A percentile compares a stretch with the other conserved stretches of the same genome.
Conservation (phyloP, 352 stramenopile species). For the Peronosclerospora sorghi region DNA sequence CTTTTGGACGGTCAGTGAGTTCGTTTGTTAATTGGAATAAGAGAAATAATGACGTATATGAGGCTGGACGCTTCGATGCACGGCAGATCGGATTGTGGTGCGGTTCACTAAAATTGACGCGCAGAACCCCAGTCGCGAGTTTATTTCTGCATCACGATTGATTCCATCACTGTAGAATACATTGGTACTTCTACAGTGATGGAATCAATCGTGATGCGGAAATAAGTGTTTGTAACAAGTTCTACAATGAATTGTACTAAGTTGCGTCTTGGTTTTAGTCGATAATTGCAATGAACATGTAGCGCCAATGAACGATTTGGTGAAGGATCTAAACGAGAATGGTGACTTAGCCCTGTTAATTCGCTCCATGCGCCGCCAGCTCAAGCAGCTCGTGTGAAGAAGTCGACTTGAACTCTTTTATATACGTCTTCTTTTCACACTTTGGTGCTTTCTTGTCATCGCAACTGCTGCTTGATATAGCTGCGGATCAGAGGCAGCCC, state of each 20-base stretch:
- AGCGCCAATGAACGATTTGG: conserved; percentile 29
- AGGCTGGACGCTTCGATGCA: not conserved
- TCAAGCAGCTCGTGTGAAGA: conserved; percentile 48
- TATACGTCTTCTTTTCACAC: conserved; percentile 31
- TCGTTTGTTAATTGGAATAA: not conserved
- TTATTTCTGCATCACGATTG: conserved; percentile 61
- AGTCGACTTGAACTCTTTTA: conserved; percentile 19
- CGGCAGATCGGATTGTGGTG: conserved; percentile 52
- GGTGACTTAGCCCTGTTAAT: conserved; percentile 70
- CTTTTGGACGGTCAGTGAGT: conserved; percentile 31
- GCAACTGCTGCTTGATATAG: not conserved
- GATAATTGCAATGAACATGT: conserved; percentile 51
- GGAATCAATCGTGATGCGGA: conserved; percentile 54
- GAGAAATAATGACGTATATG: not conserved
- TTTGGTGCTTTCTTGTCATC: conserved; percentile 6
- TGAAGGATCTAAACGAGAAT: conserved; percentile 48
- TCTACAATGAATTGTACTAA: not conserved
- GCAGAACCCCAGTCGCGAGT: conserved; percentile 39
- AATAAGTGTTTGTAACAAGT: conserved; percentile 17
- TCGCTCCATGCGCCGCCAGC: conserved; percentile 65
- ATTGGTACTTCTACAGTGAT: conserved; percentile 50
- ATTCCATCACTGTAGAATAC: conserved; percentile 45
- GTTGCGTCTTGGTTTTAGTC: conserved; percentile 23
- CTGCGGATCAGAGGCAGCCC: not conserved
- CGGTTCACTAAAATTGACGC: conserved; percentile 64